A percentile compares a stretch with the other conserved stretches of the same genome.
Evolutionary conservation across 1,284 basidiomycete genomes (phyloP).

Genomic region (Exobasidium cylindrosporum): DNA sequence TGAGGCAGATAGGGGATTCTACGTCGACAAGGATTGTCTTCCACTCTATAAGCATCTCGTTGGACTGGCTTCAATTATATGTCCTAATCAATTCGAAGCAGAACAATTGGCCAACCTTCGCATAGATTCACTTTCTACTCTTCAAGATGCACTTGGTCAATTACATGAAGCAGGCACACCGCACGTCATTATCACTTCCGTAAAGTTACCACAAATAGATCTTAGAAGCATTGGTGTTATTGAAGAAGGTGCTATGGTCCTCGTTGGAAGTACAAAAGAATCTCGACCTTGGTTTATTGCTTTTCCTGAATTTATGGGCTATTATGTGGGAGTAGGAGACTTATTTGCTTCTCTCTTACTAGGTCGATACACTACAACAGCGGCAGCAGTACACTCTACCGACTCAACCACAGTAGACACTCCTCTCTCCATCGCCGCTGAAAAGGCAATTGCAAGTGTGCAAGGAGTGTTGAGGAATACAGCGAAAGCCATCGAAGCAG

Average conservation of each 20-base stretch:
- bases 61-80: conserved; percentile 79
- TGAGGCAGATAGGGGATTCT: conserved; percentile 61
- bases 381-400: neutral
- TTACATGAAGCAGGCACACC: conserved; percentile 78
- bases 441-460: conserved; percentile 71
- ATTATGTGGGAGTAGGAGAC: conserved; percentile 95
- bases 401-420: conserved; percentile 56
- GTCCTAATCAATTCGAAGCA: conserved; percentile 97
- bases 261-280: conserved; percentile 53
- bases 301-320: conserved; percentile 81
- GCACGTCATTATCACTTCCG: conserved; percentile 85
- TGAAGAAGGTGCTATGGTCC: conserved; percentile 39
- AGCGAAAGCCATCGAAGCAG: conserved; percentile 21
- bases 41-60: conserved; percentile 82
- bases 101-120: conserved; percentile 62
- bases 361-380: conserved; percentile 61
- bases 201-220: conserved; percentile 43
- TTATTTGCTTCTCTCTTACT: conserved; percentile 90
- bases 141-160: conserved; percentile 68
- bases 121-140: conserved; percentile 66
- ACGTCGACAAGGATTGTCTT: conserved; percentile 82
- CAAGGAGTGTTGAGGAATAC: conserved; percentile 69
- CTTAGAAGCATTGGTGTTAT: conserved; percentile 32
- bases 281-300: conserved; percentile 62
- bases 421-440: conserved; percentile 60